These are phyloP conservation scores for Lentinula novae-zelandiae DNA, from an alignment of 1,284 basidiomycete species.

Conservation along the genomic window DNA sequence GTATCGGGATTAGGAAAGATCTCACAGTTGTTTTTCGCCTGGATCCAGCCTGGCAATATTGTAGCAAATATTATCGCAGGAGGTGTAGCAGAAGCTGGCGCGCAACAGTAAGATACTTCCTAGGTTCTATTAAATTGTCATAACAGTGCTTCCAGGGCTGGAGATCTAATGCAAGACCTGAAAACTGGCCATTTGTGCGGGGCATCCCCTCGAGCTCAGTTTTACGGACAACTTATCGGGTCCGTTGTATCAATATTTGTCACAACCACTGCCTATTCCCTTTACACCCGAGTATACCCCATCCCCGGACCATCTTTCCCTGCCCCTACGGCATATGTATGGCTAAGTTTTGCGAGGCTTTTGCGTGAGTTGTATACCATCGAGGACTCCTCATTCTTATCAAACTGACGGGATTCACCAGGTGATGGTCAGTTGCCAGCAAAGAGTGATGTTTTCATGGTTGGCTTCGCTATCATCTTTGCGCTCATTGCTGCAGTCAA, in stretches of 20 bases:
- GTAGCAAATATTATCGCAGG: slow-evolving; percentile 97
- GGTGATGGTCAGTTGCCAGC: slow-evolving; percentile 81
- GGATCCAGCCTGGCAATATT: slow-evolving; percentile 91
- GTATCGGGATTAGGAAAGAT: slow-evolving; percentile 95
- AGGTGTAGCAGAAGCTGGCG: slow-evolving; percentile 94
- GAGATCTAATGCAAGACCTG: slow-evolving; percentile 97
- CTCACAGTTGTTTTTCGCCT: slow-evolving; percentile 90
- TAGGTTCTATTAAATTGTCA: neutral
- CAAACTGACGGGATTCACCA: slow-evolving; percentile 26
- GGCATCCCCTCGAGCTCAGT: slow-evolving; percentile 85
- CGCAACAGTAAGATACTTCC: slow-evolving; percentile 69
- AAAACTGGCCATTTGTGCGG: slow-evolving; percentile 81
- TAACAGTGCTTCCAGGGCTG: slow-evolving; percentile 55
- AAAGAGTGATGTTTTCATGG: slow-evolving; percentile 79
- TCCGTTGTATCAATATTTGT: slow-evolving; percentile 86
- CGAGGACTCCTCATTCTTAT: neutral
- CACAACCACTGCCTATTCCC: slow-evolving; percentile 81
- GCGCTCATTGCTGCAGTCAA: slow-evolving; percentile 67
- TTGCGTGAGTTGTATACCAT: slow-evolving; percentile 54
- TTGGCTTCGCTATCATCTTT: slow-evolving; percentile 71
- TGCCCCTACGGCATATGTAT: slow-evolving; percentile 89
- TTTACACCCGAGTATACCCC: slow-evolving; percentile 85
- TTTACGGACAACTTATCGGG: slow-evolving; percentile 87
- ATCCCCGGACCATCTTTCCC: slow-evolving; percentile 91
- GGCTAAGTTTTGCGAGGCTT: slow-evolving; percentile 88